Conservation (phyloP, 2,329 filamentous ascomycete genomes). For the Alternaria conjuncta region DNA sequence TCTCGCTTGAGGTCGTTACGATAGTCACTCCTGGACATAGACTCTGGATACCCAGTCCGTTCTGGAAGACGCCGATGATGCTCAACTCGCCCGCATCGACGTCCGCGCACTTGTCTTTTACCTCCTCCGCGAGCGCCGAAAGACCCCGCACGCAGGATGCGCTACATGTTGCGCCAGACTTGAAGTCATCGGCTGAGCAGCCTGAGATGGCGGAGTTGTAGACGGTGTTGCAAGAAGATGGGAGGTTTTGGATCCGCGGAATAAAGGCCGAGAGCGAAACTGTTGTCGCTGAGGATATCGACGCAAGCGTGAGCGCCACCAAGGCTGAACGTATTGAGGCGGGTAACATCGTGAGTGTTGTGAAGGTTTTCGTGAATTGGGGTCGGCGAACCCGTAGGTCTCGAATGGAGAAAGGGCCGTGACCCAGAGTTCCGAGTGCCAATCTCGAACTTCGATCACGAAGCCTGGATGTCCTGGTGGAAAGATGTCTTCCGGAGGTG, state of each 20-base stretch:
- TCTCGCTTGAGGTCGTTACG: slow-evolving; percentile 21
- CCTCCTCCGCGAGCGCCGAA: slow-evolving; percentile 38
- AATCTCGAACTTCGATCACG: slow-evolving; percentile 11
- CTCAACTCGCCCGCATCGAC: slow-evolving; percentile 47
- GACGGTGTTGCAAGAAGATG: slow-evolving; percentile 46
- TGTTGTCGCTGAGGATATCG: slow-evolving; percentile 35
- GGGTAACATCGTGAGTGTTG: slow-evolving; percentile 29
- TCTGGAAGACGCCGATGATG: slow-evolving; percentile 53
- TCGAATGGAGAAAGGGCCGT: slow-evolving; percentile 5
- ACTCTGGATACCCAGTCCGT: slow-evolving; percentile 45
- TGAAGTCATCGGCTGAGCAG: slow-evolving; percentile 52
- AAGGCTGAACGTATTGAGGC: slow-evolving; percentile 24
- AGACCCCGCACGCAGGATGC: slow-evolving; percentile 51
- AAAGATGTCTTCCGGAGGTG: slow-evolving; percentile 16
- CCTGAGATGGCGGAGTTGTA: slow-evolving; percentile 52
- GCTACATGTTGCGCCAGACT: slow-evolving; percentile 38
- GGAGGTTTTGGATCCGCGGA: slow-evolving; percentile 50
- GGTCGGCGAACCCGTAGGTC: slow-evolving; percentile 13
- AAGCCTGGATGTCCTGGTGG: slow-evolving; percentile 11
- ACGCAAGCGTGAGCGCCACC: slow-evolving; percentile 28
- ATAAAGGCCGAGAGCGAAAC: slow-evolving; percentile 55
- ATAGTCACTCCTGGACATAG: slow-evolving; percentile 49
- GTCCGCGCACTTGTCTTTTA: slow-evolving; percentile 43
- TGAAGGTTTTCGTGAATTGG: slow-evolving; percentile 12
- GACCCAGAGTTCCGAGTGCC: slow-evolving; percentile 15